Evolutionary conservation across 2,329 filamentous ascomycete species (phyloP), one percentile per base, ranked within the genome.

Genomic region (Whalleya microplaca): DNA sequence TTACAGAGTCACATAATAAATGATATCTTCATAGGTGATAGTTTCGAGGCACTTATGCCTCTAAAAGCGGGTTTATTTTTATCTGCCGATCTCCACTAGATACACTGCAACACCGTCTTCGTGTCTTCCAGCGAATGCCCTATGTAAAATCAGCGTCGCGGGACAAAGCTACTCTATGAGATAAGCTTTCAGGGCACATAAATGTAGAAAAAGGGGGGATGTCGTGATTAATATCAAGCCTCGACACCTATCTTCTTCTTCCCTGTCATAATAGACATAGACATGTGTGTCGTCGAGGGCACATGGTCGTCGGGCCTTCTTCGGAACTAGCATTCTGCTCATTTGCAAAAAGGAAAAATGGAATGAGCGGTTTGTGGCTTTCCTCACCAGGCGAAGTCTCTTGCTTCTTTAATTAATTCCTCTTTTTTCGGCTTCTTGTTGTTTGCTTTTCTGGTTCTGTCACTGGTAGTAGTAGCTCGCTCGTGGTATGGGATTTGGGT

Each of bases 31-130:
- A 19, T 18, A 53, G 40, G 29, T 46, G 29, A 53, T 53, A 63
- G 55, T 45, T 48, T 44, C 54, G 69, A 71, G 70, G 70, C 69
- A 72, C 66, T 67, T 71, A 59, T 69, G 70, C 72, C 71, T 56
- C 71, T 61, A 65, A 71, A 72, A 66, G 63, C 62, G 66, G 64
- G 55, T 67, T 63, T 71, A n/a, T 71, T 70, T 72, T 73, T 69
- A 72, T 69, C 72, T 72, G 67, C 64, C 46, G 59, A 56, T 53
- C 58, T 45, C 64, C 65, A 63, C 58, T 72, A 73, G 58, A 68
- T 72, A 73, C 71, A 72, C 43, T 12, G 43, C 21, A 27, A 19
- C 43, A 20, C 14, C 32, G n/a, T n/a, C n/a, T n/a, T 37, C 32
- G 4, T 12, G 14, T 37, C 32, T 37, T 37, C 32, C 32, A 37